phyloP scores from a whole-genome alignment of 371 early-diverging fungal genomes.

The Mortierella sp. region DNA sequence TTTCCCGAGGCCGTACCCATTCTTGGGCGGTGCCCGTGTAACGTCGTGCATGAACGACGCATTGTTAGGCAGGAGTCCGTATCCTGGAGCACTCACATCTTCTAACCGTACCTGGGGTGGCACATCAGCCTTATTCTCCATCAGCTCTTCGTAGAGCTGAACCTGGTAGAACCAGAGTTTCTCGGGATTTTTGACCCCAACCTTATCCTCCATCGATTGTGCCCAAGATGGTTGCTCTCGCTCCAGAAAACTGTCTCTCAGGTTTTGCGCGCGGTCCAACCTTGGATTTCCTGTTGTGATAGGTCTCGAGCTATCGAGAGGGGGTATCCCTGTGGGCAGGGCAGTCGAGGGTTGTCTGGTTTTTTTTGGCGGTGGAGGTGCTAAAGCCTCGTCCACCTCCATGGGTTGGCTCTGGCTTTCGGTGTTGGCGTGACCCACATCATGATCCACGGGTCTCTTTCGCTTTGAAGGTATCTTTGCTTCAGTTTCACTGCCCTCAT shows the following conservation, averaged over 20 bases:
- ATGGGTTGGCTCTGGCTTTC: too few species aligned
- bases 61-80: conserved; percentile 30
- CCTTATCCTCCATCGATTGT: not conserved
- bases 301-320: too few species aligned
- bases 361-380: too few species aligned
- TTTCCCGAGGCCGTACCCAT: conserved; percentile 37
- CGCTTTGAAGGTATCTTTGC: conserved; percentile 1
- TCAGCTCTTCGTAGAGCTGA: not conserved
- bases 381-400: too few species aligned
- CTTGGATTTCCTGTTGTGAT: too few species aligned
- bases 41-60: conserved; percentile 25
- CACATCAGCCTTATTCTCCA: conserved; percentile 4
- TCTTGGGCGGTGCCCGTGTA: conserved; percentile 9
- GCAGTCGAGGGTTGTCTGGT: too few species aligned
- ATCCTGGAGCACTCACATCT: conserved; percentile 32
- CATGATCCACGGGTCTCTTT: conserved; percentile 13
- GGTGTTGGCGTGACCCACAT: too few species aligned
- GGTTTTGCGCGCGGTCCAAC: too few species aligned
- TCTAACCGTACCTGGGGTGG: not conserved
- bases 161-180: not conserved
- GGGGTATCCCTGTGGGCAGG: too few species aligned
- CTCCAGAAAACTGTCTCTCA: too few species aligned
- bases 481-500: not conserved
- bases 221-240: too few species aligned
- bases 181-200: not conserved